Percentiles rank a stretch among this genome's conserved stretches.
phyloP scores from a whole-genome alignment of 1,284 basidiomycete species.

The Ustilago vetiveriae region DNA sequence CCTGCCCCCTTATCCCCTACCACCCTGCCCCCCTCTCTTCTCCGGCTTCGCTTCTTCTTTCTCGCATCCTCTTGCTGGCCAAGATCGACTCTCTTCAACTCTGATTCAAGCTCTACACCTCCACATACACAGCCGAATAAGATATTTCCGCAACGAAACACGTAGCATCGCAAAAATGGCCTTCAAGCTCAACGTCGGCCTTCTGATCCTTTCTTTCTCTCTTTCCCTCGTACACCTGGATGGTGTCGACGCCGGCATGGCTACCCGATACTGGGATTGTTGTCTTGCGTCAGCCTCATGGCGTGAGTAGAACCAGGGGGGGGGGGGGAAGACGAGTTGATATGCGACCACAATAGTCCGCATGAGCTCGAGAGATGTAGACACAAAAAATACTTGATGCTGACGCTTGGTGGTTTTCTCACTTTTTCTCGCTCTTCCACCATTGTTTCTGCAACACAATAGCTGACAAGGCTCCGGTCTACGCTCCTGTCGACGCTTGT shows the following conservation, averaged over 20 bases:
- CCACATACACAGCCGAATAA: too few relatives aligned
- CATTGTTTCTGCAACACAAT: too few relatives aligned
- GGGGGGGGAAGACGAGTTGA: too few relatives aligned
- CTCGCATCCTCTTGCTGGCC: slow-evolving; percentile 3
- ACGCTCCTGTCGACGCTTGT: slow-evolving; percentile 34
- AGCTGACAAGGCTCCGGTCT: slow-evolving; percentile 15
- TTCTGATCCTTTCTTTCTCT: slow-evolving; percentile 25
- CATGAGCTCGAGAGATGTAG: too few relatives aligned
- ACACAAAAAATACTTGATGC: too few relatives aligned
- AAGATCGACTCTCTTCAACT: not conserved
- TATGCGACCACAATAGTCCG: too few relatives aligned
- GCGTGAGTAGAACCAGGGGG: too few relatives aligned
- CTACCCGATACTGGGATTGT: slow-evolving; percentile 43
- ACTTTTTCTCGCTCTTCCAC: too few relatives aligned
- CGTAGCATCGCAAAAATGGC: slow-evolving; percentile 17
- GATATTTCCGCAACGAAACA: too few relatives aligned
- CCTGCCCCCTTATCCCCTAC: not conserved
- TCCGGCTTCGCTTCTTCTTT: not conserved
- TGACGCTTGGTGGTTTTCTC: not conserved
- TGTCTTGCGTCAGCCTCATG: slow-evolving; percentile 7
- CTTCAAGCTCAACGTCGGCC: slow-evolving; percentile 30
- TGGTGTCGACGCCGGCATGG: slow-evolving; percentile 27
- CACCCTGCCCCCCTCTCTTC: not conserved
- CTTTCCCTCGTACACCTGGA: slow-evolving; percentile 28
- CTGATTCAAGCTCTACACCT: too few relatives aligned